These are phyloP conservation scores for Beauveria scarabaeidicola DNA, from an alignment of 2,329 filamentous ascomycete species.

Conservation along the genomic window DNA sequence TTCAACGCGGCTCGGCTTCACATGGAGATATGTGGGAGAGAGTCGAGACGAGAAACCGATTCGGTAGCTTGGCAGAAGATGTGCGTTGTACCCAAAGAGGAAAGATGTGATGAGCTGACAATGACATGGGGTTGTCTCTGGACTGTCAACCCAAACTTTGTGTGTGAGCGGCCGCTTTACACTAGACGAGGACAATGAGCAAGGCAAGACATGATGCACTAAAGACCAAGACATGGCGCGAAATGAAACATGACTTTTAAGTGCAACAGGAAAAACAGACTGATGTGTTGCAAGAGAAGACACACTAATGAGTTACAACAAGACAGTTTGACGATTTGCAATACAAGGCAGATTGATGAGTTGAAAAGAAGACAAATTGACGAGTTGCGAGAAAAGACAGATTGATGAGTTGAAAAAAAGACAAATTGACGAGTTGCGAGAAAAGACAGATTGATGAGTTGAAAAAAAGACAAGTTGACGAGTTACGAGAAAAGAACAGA, in stretches of 20 bases:
- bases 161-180: not conserved
- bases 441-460: too few species aligned
- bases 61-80: not conserved
- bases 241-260: too few species aligned
- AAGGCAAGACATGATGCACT: not conserved
- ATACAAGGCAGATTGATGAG: too few species aligned
- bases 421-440: too few species aligned
- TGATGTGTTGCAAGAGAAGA: too few species aligned
- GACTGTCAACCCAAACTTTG: not conserved
- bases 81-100: not conserved
- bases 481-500: too few species aligned
- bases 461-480: not conserved
- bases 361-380: too few species aligned
- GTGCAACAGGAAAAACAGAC: too few species aligned
- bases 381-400: too few species aligned
- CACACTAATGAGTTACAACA: too few species aligned
- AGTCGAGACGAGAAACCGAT: not conserved
- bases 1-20: constrained; percentile 1
- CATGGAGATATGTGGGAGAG: not conserved
- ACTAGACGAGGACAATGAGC: not conserved
- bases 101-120: not conserved
- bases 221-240: not conserved
- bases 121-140: not conserved
- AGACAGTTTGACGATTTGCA: too few species aligned
- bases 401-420: not conserved